Base-by-base conservation (phyloP, 1,284 basidiomycete genomes). In the Microbotryum intermedium region DNA sequence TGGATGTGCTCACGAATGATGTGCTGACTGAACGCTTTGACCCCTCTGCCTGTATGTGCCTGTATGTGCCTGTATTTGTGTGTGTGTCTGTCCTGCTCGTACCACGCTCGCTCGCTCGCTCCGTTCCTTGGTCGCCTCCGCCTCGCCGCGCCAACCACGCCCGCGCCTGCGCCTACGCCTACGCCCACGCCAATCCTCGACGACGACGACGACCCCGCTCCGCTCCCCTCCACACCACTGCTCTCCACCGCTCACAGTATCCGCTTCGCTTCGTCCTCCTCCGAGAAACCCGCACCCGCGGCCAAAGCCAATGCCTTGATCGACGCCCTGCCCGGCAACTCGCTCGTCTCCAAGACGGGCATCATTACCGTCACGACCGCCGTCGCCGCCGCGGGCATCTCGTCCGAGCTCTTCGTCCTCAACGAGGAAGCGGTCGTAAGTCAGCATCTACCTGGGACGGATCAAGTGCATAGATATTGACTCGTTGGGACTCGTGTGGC, bases 331-430 rank as follows among this genome's bases (percentile, higher is more conserved):
- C 95, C 94, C 53, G 91, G 90, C 57, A 88, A 88, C 68, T 88
- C 88, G 45, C 82, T 97, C 76, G 82, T 94, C 79, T 90, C 91
- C 76, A 97, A 97, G 81, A 94, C 76, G 10, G 90, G 91, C 67
- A 85, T 88, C 66, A 86, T 93, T 72, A 81, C 95, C 72, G 84
- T 97, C 65, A 90, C 91, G 72, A 89, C 90, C 45, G 92, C 90
- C 74, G 80, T 91, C 64, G 80, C 87, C 63, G 94, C 93, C 29
- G 84, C 91, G 23, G 93, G 92, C 74, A 93, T 97, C 78, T 95
- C 91, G 45, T 88, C 92, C 76, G 94, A 98, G 79, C 84, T 97
- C 60, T 97, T 97, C 76, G 94, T 98, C 62, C 84, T 94, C 73
- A 97, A 97, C 77, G 93, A 97, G 78, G 92, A 95, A 80, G 85